Evolutionary conservation across 1,284 basidiomycete species (phyloP), one percentile per base, ranked within the genome.

Genomic region (Marasmius sp.): DNA sequence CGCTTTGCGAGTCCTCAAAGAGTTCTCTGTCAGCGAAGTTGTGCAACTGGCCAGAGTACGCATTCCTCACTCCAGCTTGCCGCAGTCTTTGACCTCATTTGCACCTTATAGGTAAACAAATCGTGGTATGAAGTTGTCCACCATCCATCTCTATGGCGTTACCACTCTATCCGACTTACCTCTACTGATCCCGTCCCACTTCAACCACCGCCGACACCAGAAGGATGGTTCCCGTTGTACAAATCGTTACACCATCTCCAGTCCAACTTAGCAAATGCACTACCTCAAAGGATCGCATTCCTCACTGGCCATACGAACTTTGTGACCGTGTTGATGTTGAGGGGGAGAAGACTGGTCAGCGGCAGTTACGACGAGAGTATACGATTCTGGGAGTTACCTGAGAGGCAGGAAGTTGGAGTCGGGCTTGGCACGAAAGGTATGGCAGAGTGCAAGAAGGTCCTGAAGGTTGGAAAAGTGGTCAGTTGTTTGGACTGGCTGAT

Each of bases 351-450:
- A 14, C 80, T 97, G 43, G 93, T 96, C 65, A 94, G 91, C 65
- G 94, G 94, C 16, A 92, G 89, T 49, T 95, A 95, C 69, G 94
- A 96, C 65, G 94, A 95, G 76, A 94, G 91, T 0, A 93, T 95
- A 62, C 82, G 93, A 7, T 91, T 95, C 74, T 95, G 93, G 93
- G 89, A 94, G 58, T 53, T 67, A 41, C 66, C 66, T 9, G 62
- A 65, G 48, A 39, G 61, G 16, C 52, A 54, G 33, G 64, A 64
- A 9, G 64, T 65, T 3, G 66, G 66, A 37, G 61, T 67, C 22
- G 66, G 66, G 6, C 62, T 67, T 62, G 63, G 63, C 50, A 33
- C 58, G 61, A 41, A 64, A 64, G 41, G 62, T 58, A 27, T 87
- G 0, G 92, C 90, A 6, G 87, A 89, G 70, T 87, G 92, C 81